Evolutionary conservation across 108 stramenopile species (phyloP), one percentile per base, ranked within the genome.

Genomic region (Cyclostephanos tholiformis): DNA sequence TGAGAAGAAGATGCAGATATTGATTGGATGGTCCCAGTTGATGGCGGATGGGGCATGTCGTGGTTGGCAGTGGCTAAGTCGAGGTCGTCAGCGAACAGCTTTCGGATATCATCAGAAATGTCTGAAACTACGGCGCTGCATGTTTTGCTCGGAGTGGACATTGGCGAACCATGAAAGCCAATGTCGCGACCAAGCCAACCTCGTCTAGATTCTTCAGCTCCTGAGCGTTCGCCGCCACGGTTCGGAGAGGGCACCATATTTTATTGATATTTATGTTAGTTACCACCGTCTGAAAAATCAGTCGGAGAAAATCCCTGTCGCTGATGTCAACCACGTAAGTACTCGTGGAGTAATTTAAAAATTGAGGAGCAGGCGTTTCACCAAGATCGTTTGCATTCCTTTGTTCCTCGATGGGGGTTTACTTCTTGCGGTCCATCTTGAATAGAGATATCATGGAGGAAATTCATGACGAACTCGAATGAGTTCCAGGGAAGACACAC

Each of bases 21-120:
- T 17, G 44, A 46, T 46, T 46, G 44, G 44, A 16, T 14, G 44
- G 16, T 55, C 4, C 14, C 53, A 23, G 0, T 46, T 26, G 4
- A 10, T 27, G 10, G 11, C 23, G 53, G 2, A 5, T 23, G 53
- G 27, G 52, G 52, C 6, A 25, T 53, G 6, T n/a, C 17, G 52
- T 53, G 12, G 52, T 26, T 23, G 20, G 27, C 25, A 26, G 13
- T 6, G 13, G 26, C 1, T 26, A 55, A 26, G 53, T 55, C 26
- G 13, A 4, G 23, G 23, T 55, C 53, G 27, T 46, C 44, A 0
- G 44, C 44, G 16, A 46, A 46, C 2, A 46, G 1, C 44, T 26
- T 25, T 55, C 53, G 53, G 27, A 55, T 55, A 16, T 55, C 53
- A 26, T 55, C 53, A 5, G 53, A 25, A 26, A 55, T 55, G 11